Evolutionary conservation across 805 yeast genomes (phyloP).

Genomic region (Lachancea lanzarotensis): DNA sequence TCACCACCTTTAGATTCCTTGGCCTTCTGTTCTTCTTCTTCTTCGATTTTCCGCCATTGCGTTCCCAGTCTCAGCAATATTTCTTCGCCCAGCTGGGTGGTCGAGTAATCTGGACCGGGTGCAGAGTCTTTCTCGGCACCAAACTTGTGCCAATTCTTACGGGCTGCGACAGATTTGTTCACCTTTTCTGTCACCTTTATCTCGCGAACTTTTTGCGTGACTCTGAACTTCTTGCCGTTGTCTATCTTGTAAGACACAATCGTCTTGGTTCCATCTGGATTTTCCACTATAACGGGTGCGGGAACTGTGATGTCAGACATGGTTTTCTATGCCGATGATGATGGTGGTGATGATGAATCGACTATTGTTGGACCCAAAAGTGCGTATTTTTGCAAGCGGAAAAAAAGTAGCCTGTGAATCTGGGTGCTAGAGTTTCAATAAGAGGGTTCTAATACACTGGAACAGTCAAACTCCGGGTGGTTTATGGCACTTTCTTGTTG

Average conservation of each 20-base stretch:
- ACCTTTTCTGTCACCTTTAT: conserved; percentile 74
- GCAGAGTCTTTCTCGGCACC: conserved; percentile 71
- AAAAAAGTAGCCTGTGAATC: too few relatives aligned
- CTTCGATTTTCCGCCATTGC: conserved; percentile 70
- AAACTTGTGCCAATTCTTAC: conserved; percentile 82
- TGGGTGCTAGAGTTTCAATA: too few relatives aligned
- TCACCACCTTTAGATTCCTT: conserved; percentile 39
- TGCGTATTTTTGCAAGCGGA: too few relatives aligned
- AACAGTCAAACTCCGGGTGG: too few relatives aligned
- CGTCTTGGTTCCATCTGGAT: conserved; percentile 86
- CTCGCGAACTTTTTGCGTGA: conserved; percentile 79
- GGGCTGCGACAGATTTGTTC: conserved; percentile 76
- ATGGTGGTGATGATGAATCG: too few relatives aligned
- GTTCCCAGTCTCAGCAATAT: conserved; percentile 69
- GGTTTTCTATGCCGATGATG: not conserved
- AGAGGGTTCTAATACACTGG: too few relatives aligned
- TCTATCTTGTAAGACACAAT: conserved; percentile 70
- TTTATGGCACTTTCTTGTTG: too few relatives aligned
- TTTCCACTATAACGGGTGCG: conserved; percentile 65
- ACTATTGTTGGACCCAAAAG: not conserved
- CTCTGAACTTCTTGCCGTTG: conserved; percentile 77
- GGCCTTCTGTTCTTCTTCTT: conserved; percentile 52
- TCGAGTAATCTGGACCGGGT: conserved; percentile 82
- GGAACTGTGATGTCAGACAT: conserved; percentile 45
- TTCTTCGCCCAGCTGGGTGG: conserved; percentile 84